A percentile compares a stretch with the other conserved stretches of the same genome.
Evolutionary conservation across 1,139 yeast genomes (phyloP).

Genomic region (Hyphopichia khmerensis): DNA sequence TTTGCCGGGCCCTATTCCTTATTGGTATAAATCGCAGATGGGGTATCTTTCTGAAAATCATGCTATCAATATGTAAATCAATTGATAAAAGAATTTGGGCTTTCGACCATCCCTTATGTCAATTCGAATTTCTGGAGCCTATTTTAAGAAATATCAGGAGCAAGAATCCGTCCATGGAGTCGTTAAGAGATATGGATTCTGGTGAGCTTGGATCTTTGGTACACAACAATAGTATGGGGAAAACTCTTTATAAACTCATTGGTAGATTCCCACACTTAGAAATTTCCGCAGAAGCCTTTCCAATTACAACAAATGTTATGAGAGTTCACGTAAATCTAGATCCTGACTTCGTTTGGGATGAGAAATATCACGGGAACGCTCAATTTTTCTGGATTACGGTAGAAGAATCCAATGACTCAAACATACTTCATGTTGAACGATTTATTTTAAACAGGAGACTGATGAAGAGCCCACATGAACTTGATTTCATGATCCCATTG

Average conservation of each 20-base stretch:
- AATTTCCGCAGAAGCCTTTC: conserved; percentile 82
- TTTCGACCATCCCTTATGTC: conserved; percentile 86
- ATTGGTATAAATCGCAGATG: conserved; percentile 86
- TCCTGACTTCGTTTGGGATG: conserved; percentile 87
- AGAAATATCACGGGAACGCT: conserved; percentile 73
- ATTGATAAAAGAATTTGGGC: conserved; percentile 86
- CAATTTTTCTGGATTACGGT: conserved; percentile 92
- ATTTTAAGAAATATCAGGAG: conserved; percentile 62
- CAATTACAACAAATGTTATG: conserved; percentile 85
- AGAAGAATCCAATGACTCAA: conserved; percentile 76
- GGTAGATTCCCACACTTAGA: conserved; percentile 73
- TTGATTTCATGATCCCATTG: conserved; percentile 92
- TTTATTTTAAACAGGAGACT: conserved; percentile 65
- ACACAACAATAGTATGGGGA: conserved; percentile 77
- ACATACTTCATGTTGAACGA: conserved; percentile 79
- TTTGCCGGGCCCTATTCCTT: conserved; percentile 83
- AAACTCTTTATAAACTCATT: conserved; percentile 55
- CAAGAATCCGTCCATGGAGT: conserved; percentile 68
- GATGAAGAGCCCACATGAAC: conserved; percentile 57
- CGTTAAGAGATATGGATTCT: conserved; percentile 69
- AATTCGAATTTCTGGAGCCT: conserved; percentile 75
- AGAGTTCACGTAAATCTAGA: conserved; percentile 68
- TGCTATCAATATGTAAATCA: conserved; percentile 81
- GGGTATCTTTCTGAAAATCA: conserved; percentile 76
- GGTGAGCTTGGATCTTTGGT: conserved; percentile 86